Conservation (phyloP, 2,329 filamentous ascomycete species). For the Monilinia fructicola region DNA sequence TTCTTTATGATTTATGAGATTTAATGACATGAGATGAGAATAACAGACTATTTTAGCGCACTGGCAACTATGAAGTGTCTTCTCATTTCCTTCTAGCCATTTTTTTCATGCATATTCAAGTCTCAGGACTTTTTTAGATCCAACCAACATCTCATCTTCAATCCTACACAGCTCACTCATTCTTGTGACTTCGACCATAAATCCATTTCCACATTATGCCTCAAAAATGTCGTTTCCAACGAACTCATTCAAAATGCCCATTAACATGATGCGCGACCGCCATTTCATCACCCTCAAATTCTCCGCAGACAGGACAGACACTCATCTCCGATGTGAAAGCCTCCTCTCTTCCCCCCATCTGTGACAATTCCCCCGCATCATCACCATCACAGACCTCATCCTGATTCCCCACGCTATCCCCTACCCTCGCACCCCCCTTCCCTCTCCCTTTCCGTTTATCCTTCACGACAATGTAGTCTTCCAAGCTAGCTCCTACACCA, state of each 20-base stretch:
- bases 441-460: constrained; percentile 22
- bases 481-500: neutral
- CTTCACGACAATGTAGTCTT: constrained; percentile 19
- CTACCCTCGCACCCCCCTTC: constrained; percentile 33
- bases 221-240: too few relatives aligned
- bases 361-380: constrained; percentile 24
- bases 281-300: constrained; percentile 38
- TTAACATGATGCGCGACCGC: constrained; percentile 39
- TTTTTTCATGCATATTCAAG: too few relatives aligned
- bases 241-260: constrained; percentile 34
- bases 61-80: too few relatives aligned
- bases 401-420: constrained; percentile 14
- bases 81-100: too few relatives aligned
- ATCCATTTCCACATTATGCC: too few relatives aligned
- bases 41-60: too few relatives aligned
- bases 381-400: constrained; percentile 21
- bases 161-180: too few relatives aligned
- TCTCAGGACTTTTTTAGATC: too few relatives aligned
- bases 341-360: neutral
- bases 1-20: neutral
- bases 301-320: constrained; percentile 37
- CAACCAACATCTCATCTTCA: too few relatives aligned
- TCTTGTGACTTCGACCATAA: too few relatives aligned
- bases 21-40: too few relatives aligned
- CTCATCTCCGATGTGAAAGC: neutral